A percentile compares a stretch with the other conserved stretches of the same genome.
Conservation (phyloP, 2,329 filamentous ascomycete genomes). For the Aspergillus sp. region DNA sequence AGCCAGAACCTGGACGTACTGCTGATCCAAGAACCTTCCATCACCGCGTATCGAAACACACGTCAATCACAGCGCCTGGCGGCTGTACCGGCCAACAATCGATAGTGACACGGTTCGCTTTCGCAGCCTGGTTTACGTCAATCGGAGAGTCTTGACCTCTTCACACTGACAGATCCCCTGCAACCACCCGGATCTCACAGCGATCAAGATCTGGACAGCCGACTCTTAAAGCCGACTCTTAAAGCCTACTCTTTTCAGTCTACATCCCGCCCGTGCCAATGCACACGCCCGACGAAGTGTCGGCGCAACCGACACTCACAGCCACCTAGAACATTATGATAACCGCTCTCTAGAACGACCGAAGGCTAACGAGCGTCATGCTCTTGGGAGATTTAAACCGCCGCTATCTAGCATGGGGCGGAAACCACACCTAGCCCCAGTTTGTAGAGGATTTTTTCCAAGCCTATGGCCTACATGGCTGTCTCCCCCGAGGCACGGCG, state of each 20-base stretch:
- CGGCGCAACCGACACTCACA: too few relatives aligned
- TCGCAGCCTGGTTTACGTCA: conserved; percentile 4
- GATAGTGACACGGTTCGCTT: conserved; percentile 6
- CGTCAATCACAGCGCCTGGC: conserved; percentile 18
- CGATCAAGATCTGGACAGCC: not conserved
- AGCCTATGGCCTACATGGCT: too few relatives aligned
- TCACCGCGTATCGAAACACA: conserved; percentile 12
- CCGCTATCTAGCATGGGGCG: too few relatives aligned
- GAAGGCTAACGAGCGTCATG: conserved; percentile 3
- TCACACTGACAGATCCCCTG: not conserved
- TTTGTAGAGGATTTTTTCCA: too few relatives aligned
- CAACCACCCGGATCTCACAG: not conserved
- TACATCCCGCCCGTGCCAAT: not conserved
- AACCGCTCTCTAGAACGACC: not conserved
- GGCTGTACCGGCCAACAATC: conserved; percentile 15
- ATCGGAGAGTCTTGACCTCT: not conserved
- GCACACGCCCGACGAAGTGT: not conserved
- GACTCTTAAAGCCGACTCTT: not conserved
- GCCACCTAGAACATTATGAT: too few relatives aligned
- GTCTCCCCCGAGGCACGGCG: too few relatives aligned
- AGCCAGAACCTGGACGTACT: conserved; percentile 18
- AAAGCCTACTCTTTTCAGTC: not conserved
- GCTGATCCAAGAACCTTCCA: conserved; percentile 11
- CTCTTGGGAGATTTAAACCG: too few relatives aligned
- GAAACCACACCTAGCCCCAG: too few relatives aligned